phyloP scores from a whole-genome alignment of 371 early-diverging fungal species.

The Funneliformis caledonium region DNA sequence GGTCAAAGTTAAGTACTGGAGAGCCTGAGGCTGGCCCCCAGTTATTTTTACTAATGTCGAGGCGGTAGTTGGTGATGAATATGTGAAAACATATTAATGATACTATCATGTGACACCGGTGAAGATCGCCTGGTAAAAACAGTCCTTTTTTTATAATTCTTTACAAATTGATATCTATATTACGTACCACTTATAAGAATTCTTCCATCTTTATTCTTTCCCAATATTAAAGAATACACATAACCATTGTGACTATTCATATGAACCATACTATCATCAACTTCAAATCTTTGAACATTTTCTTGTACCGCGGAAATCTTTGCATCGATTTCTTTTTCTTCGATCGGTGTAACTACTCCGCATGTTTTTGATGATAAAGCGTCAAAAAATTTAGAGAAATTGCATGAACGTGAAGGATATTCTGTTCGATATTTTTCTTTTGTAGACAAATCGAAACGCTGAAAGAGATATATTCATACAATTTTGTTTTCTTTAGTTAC shows the following conservation, averaged over 20 bases:
- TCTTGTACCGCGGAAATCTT: constrained; percentile 23
- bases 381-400: constrained; percentile 35
- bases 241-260: constrained; percentile 78
- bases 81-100: too few relatives aligned
- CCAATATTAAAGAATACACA: constrained; percentile 69
- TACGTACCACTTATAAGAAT: constrained; percentile 65
- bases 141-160: too few relatives aligned
- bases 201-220: constrained; percentile 59
- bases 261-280: constrained; percentile 60
- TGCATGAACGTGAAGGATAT: background rate
- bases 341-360: background rate
- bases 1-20: too few relatives aligned
- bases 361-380: background rate
- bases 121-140: too few relatives aligned
- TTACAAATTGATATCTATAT: too few relatives aligned
- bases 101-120: too few relatives aligned
- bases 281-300: constrained; percentile 57
- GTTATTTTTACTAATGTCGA: too few relatives aligned
- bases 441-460: constrained; percentile 15
- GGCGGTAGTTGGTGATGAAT: too few relatives aligned
- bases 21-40: too few relatives aligned
- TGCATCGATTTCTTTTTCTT: background rate
- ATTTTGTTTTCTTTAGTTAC: background rate
- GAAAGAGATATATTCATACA: background rate
- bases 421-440: background rate